Evolutionary conservation across 805 yeast genomes (phyloP), one percentile per base, ranked within the genome.

Genomic region (Peterozyma toletana): DNA sequence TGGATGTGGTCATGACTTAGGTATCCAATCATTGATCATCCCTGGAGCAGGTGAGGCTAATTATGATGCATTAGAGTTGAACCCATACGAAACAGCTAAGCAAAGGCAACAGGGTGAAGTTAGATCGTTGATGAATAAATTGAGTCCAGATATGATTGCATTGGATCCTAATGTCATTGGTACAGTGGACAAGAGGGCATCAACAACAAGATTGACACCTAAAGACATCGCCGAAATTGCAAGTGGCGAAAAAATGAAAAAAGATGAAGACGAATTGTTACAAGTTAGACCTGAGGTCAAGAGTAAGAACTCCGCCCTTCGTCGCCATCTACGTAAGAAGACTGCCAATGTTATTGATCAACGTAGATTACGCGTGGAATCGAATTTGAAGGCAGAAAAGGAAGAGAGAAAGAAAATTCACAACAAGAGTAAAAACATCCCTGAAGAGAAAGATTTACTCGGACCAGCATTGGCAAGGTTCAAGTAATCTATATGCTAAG

Each of bases 41-140:
- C 99, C 99, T 35, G 99, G 99, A 21, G 71, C 97, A 36, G 99
- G 99, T 70, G 99, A 93, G 67, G 96, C 99, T 49, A 93, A 93
- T 66, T 89, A 78, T 62, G 99, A 93, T 68, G 89, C 98, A 2
- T 64, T 89, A 60, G 99, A 93, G 65, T 64, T 80, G 56, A 93
- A 93, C 62, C 99, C 99, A 50, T 93, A 73, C 66, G 96, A 88
- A 63, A 78, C 96, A 9, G 79, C 86, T 43, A 83, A 86, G 60
- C 97, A 90, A 67, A 83, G 98, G 71, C 96, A 91, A 64, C 91
- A 91, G 66, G 73, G 77, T 38, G 99, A 93, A 70, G 96, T 93
- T 33, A 79, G 91, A 58, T 65, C 83, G 2, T 72, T 93, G 60
- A 66, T 93, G 58, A 86, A 91, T 66, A 93, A 93, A 65, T 70